phyloP scores from a whole-genome alignment of 345 rosid genomes.

The Arabis hirsuta region DNA sequence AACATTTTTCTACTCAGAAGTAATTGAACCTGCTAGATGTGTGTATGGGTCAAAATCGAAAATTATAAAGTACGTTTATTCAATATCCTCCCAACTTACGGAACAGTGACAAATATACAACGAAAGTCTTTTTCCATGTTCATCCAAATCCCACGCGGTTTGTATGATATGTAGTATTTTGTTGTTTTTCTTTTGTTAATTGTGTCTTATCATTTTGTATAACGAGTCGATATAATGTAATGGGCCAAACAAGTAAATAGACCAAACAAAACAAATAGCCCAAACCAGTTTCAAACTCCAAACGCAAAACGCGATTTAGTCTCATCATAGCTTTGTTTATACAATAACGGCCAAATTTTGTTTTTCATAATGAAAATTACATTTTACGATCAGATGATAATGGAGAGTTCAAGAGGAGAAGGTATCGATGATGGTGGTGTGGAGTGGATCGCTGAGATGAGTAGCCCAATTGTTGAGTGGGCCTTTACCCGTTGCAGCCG shows the following conservation, averaged over 20 bases:
- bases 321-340: slow-evolving; percentile 12
- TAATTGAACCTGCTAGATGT: background rate
- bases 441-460: slow-evolving; percentile 98
- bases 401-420: slow-evolving; percentile 47
- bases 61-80: background rate
- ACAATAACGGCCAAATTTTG: background rate
- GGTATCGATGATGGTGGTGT: slow-evolving; percentile 91
- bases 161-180: no score
- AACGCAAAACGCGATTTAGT: slow-evolving; percentile 11
- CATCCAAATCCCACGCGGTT: slow-evolving; percentile 26
- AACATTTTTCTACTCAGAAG: background rate
- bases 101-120: slow-evolving; percentile 30
- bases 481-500: slow-evolving; percentile 80
- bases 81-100: slow-evolving; percentile 24
- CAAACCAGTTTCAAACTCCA: slow-evolving; percentile 7
- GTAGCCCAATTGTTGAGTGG: slow-evolving; percentile 99
- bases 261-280: background rate
- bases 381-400: background rate
- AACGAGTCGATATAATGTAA: background rate
- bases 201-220: no score
- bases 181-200: no score
- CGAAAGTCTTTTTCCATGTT: slow-evolving; percentile 1
- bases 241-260: slow-evolving; percentile 10
- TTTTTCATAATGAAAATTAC: slow-evolving; percentile 15
- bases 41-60: slow-evolving; percentile 3